These are phyloP conservation scores for Trichosporon sp. DNA, from an alignment of 1,284 basidiomycete species.

Conservation along the genomic window DNA sequence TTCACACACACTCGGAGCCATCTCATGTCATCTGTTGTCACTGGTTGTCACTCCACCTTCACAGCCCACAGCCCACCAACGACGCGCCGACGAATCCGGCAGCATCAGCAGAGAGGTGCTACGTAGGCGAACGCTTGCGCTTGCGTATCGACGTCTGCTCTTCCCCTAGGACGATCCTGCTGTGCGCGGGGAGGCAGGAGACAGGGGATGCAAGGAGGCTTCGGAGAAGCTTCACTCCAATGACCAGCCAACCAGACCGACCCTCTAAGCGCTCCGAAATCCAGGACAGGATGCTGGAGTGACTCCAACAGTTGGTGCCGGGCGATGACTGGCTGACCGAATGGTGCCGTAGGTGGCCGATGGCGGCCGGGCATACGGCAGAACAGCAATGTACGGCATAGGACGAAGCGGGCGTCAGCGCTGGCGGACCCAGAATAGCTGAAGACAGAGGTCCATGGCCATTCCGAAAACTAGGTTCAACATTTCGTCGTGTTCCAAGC, in stretches of 20 bases:
- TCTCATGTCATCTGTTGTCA: not conserved
- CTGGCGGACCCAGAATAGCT: not conserved
- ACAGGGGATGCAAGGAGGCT: not conserved
- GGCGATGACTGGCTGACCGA: not conserved
- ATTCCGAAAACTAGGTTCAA: slow-evolving; percentile 12
- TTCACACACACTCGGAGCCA: slow-evolving; percentile 13
- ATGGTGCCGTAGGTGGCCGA: not conserved
- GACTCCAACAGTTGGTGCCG: not conserved
- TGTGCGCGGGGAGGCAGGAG: not conserved
- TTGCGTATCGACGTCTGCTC: not conserved
- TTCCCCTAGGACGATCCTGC: not conserved
- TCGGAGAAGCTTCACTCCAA: not conserved
- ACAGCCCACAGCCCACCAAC: not conserved
- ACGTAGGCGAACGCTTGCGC: not conserved
- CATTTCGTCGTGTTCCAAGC: slow-evolving; percentile 17
- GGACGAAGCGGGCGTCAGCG: not conserved
- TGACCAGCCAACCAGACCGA: not conserved
- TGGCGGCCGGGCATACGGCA: not conserved
- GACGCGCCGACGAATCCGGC: not conserved
- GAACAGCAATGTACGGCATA: not conserved
- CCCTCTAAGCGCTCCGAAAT: not conserved
- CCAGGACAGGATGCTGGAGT: not conserved
- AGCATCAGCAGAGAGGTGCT: not conserved
- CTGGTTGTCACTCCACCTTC: not conserved
- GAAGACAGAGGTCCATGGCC: not conserved